Evolutionary conservation across 805 yeast genomes (phyloP), one percentile per base, ranked within the genome.

Genomic region (Saturnispora besseyi): DNA sequence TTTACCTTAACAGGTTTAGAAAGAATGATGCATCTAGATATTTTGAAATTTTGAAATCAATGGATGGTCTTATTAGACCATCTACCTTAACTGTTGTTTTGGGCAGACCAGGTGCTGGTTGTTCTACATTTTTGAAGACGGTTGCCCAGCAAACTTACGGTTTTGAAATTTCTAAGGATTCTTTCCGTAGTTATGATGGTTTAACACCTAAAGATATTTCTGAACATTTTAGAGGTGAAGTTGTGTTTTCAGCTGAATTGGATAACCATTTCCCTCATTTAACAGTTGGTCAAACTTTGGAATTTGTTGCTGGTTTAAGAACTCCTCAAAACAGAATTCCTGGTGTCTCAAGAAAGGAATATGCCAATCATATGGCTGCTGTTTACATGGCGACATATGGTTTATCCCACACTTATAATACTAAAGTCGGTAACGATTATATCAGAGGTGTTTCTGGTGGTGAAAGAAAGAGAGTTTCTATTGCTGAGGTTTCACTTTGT

Each of bases 51-150:
- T 69, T 77, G 62, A 81, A 80, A 60, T 74, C 83, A 30, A 80
- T 81, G 84, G 85, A 81, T 58, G 88, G 82, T 15, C 48, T 75
- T 4, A 69, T 81, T 49, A 68, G 67, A 46, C 81, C 86, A 3
- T 87, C 88, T 45, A 82, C 81, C 53, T 67, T 83, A 44, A 75
- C 84, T 7, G 84, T 83, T 45, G 88, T 84, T 10, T 68, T 84
- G 43, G 91, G 93, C 51, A 76, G 90, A 64, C 91, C 91, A 1
- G 91, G 91, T 59, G 78, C 87, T n/a, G 88, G 89, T 55, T 82
- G 88, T 62, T 75, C 87, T 3, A 81, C 88, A 0, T 67, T 82
- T 45, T 68, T 82, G 57, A 81, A 81, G 57, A 75, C 84, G 4
- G 69, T 81, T 37, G 69, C 82, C 36, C 62, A 80, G 33, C 76